phyloP scores from a whole-genome alignment of 2,329 filamentous ascomycete species.

The Drechslerella coelobrocha region DNA sequence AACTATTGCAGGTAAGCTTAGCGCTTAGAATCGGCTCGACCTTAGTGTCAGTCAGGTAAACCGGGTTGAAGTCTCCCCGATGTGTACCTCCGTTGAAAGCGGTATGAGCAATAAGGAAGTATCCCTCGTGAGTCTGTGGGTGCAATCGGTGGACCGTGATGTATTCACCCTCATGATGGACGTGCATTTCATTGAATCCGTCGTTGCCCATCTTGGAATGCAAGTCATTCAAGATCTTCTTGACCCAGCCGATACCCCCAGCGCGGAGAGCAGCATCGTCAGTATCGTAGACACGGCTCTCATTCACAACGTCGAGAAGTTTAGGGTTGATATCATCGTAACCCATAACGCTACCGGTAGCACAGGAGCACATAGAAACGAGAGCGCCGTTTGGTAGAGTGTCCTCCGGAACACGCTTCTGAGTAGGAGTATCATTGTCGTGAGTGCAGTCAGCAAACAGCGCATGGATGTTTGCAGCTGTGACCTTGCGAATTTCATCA shows the following conservation, averaged over 20 bases:
- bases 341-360: constrained; percentile 94
- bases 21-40: constrained; percentile 87
- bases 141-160: constrained; percentile 96
- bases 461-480: constrained; percentile 86
- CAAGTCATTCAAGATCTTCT: constrained; percentile 91
- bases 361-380: constrained; percentile 93
- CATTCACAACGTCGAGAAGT: constrained; percentile 89
- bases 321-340: constrained; percentile 96
- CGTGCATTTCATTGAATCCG: constrained; percentile 91
- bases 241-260: constrained; percentile 85
- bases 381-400: constrained; percentile 92
- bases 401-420: constrained; percentile 92
- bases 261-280: constrained; percentile 58
- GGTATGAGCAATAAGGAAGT: constrained; percentile 94
- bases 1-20: constrained; percentile 87
- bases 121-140: constrained; percentile 87
- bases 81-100: constrained; percentile 90
- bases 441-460: constrained; percentile 99
- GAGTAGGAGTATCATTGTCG: constrained; percentile 94
- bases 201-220: constrained; percentile 96
- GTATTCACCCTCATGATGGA: constrained; percentile 95
- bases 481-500: constrained; percentile 80
- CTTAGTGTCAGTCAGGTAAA: constrained; percentile 81
- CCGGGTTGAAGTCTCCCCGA: constrained; percentile 78
- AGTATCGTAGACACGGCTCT: constrained; percentile 77